Percentiles rank a stretch among this genome's conserved stretches.
Evolutionary conservation across 441 rosid species (phyloP).

Genomic region (Pelargonium fulgidum): DNA sequence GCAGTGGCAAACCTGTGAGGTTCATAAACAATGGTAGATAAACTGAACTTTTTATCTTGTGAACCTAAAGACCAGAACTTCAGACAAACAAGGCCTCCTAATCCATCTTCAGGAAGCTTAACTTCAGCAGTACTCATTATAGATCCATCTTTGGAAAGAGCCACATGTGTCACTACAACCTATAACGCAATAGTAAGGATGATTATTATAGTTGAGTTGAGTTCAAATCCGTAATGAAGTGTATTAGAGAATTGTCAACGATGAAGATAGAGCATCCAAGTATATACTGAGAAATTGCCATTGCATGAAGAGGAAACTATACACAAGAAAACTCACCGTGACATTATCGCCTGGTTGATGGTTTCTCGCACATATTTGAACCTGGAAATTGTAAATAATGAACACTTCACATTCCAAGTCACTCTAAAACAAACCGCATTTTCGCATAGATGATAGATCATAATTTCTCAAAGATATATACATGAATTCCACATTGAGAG

Average conservation of each 20-base stretch:
- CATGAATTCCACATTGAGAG: background rate
- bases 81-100: constrained; percentile 81
- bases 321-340: constrained; percentile 46
- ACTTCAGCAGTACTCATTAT: constrained; percentile 77
- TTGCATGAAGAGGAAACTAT: constrained; percentile 10
- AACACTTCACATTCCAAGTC: constrained; percentile 25
- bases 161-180: constrained; percentile 67
- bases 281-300: background rate
- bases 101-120: constrained; percentile 80
- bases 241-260: background rate
- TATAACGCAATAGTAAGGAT: constrained; percentile 27
- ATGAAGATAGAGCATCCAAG: background rate
- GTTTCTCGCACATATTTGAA: constrained; percentile 90
- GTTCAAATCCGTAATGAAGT: constrained; percentile 2
- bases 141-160: constrained; percentile 79
- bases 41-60: constrained; percentile 52
- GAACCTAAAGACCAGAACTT: constrained; percentile 72
- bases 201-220: constrained; percentile 5
- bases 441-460: constrained; percentile 8
- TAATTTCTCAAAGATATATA: background rate
- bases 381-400: constrained; percentile 36
- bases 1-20: constrained; percentile 66
- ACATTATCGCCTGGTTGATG: constrained; percentile 91
- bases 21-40: constrained; percentile 81
- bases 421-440: background rate